These are phyloP conservation scores for Scenedesmus sp. DNA, from an alignment of 163 green algal species.

Conservation along the genomic window DNA sequence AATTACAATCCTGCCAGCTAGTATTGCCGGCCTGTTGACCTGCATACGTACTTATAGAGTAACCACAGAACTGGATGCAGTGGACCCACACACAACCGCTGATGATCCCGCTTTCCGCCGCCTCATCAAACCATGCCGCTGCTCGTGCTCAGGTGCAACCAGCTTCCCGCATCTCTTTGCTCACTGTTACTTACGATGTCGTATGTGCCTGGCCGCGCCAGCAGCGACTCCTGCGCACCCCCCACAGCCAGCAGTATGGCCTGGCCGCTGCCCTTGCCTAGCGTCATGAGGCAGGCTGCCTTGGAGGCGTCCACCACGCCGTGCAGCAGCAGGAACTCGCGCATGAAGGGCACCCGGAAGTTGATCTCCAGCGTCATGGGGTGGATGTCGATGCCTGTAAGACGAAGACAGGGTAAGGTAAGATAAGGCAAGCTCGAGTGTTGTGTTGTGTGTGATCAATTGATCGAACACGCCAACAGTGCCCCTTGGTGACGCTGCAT, in stretches of 20 bases:
- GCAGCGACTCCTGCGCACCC: slow-evolving; percentile 55
- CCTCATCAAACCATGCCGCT: not conserved
- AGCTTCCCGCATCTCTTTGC: not conserved
- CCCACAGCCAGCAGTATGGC: slow-evolving; percentile 65
- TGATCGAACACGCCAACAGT: not conserved
- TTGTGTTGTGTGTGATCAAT: not conserved
- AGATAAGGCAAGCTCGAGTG: too few species aligned
- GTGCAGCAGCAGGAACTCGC: slow-evolving; percentile 72
- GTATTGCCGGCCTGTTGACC: too few species aligned
- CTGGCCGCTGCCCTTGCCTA: slow-evolving; percentile 54
- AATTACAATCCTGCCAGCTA: too few species aligned
- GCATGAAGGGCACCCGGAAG: slow-evolving; percentile 67
- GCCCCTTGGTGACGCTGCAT: too few species aligned
- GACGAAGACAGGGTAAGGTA: not conserved
- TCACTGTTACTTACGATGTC: slow-evolving; percentile 59
- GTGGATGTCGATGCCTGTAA: slow-evolving; percentile 53
- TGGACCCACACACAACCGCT: too few species aligned
- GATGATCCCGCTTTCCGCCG: too few species aligned
- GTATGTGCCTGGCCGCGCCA: slow-evolving; percentile 57
- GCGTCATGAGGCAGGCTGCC: slow-evolving; percentile 55
- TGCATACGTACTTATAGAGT: too few species aligned
- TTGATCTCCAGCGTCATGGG: slow-evolving; percentile 69
- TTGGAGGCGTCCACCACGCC: slow-evolving; percentile 60
- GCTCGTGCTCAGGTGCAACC: not conserved
- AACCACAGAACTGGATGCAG: too few species aligned